A percentile compares a stretch with the other conserved stretches of the same genome.
Evolutionary conservation across 805 yeast species (phyloP).

Genomic region (Wickerhamomyces sydowiorum): DNA sequence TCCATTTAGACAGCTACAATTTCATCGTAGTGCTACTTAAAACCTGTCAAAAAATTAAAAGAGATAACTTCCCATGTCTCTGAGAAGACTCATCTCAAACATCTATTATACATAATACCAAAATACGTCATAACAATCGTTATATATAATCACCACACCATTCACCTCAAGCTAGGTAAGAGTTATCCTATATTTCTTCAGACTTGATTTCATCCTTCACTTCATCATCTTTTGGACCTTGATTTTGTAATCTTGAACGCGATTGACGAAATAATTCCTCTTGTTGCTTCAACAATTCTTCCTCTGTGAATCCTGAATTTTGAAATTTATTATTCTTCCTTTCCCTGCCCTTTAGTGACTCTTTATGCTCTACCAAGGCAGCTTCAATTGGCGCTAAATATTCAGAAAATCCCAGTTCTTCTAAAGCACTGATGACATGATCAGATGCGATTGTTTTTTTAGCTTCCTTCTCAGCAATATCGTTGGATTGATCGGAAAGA

Average conservation of each 20-base stretch:
- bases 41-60: no score
- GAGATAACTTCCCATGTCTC: no score
- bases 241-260: slow-evolving; percentile 52
- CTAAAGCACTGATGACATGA: slow-evolving; percentile 86
- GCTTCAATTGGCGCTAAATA: slow-evolving; percentile 79
- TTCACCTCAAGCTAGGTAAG: neutral
- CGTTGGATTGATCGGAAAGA: slow-evolving; percentile 87
- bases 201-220: neutral
- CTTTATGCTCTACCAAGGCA: slow-evolving; percentile 82
- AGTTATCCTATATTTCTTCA: neutral
- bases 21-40: no score
- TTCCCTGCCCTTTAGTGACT: slow-evolving; percentile 81
- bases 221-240: slow-evolving; percentile 6
- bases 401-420: slow-evolving; percentile 79
- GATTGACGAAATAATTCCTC: slow-evolving; percentile 85
- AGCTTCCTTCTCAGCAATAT: slow-evolving; percentile 92
- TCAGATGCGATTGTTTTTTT: slow-evolving; percentile 96
- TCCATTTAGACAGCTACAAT: no score
- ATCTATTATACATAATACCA: neutral
- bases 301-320: slow-evolving; percentile 87
- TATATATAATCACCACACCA: neutral
- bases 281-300: slow-evolving; percentile 86
- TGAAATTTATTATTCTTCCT: slow-evolving; percentile 89
- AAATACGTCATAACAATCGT: neutral
- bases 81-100: neutral